Evolutionary conservation across 768 basidiomycete genomes (phyloP).

Genomic region (Sarcodon aspratus): DNA sequence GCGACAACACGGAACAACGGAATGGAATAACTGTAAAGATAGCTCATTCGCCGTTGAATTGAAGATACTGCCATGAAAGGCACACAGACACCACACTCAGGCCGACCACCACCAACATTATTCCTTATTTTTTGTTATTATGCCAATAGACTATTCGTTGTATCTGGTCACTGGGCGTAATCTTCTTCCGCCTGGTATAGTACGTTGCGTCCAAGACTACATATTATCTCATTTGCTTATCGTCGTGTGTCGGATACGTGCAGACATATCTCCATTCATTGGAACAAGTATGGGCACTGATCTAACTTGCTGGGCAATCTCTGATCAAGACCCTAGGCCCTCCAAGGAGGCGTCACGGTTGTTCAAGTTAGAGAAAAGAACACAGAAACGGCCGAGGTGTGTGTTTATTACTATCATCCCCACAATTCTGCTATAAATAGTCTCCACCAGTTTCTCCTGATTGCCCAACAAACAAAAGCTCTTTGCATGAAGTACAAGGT

Average conservation of each 20-base stretch:
- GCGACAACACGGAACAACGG: no score
- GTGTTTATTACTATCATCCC: conserved; percentile 10
- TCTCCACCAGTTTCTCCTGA: conserved; percentile 52
- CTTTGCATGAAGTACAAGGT: conserved; percentile 70
- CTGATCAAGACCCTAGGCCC: conserved; percentile 33
- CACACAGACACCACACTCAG: no score
- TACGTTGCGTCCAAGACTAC: conserved; percentile 14
- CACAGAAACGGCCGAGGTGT: conserved; percentile 68
- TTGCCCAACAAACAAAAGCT: conserved; percentile 57
- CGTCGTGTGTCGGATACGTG: background rate
- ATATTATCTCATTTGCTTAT: background rate
- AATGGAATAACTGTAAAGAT: no score
- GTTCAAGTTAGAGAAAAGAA: conserved; percentile 88
- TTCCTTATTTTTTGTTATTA: background rate
- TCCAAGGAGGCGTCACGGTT: conserved; percentile 80
- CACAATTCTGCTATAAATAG: background rate
- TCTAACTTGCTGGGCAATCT: background rate
- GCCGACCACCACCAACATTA: no score
- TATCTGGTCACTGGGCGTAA: conserved; percentile 85
- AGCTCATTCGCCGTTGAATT: no score
- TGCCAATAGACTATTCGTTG: conserved; percentile 48
- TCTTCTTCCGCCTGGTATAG: conserved; percentile 68
- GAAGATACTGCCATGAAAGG: no score
- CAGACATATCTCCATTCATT: conserved; percentile 64
- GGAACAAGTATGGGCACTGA: conserved; percentile 43